phyloP scores from a whole-genome alignment of 2,329 filamentous ascomycete genomes.

The Simplicillium aogashimaense region DNA sequence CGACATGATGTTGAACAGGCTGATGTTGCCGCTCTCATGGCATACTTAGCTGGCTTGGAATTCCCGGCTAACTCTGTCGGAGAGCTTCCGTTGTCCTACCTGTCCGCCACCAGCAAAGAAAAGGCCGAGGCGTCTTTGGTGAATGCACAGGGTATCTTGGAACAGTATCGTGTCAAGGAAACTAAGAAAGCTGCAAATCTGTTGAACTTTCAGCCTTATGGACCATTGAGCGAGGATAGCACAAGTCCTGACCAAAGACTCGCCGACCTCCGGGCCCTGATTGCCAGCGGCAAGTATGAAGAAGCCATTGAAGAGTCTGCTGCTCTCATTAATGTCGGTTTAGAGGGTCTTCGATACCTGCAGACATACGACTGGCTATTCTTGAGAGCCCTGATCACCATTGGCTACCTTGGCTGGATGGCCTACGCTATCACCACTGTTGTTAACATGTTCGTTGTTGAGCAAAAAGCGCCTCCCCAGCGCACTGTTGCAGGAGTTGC shows the following conservation, averaged over 20 bases:
- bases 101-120: constrained; percentile 60
- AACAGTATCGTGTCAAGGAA: constrained; percentile 96
- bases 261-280: constrained; percentile 55
- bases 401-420: constrained; percentile 93
- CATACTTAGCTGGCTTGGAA: constrained; percentile 76
- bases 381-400: constrained; percentile 74
- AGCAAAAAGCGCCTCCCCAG: constrained; percentile 54
- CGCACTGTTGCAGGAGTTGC: constrained; percentile 49
- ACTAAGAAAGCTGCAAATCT: constrained; percentile 67
- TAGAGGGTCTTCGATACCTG: constrained; percentile 82
- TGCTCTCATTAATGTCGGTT: constrained; percentile 62
- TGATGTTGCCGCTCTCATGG: constrained; percentile 91
- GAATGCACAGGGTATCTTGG: constrained; percentile 79
- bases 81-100: constrained; percentile 75
- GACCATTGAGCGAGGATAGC: constrained; percentile 53
- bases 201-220: constrained; percentile 68
- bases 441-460: constrained; percentile 77
- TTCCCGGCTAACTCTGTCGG: constrained; percentile 97
- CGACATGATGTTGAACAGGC: constrained; percentile 90
- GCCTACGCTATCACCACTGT: constrained; percentile 84
- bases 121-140: constrained; percentile 79
- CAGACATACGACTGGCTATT: constrained; percentile 99
- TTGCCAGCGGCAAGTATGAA: constrained; percentile 56
- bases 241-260: constrained; percentile 59
- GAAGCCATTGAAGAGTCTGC: constrained; percentile 73